Conservation (phyloP, 2,329 filamentous ascomycete genomes). For the Pseudodiploospora longispora region DNA sequence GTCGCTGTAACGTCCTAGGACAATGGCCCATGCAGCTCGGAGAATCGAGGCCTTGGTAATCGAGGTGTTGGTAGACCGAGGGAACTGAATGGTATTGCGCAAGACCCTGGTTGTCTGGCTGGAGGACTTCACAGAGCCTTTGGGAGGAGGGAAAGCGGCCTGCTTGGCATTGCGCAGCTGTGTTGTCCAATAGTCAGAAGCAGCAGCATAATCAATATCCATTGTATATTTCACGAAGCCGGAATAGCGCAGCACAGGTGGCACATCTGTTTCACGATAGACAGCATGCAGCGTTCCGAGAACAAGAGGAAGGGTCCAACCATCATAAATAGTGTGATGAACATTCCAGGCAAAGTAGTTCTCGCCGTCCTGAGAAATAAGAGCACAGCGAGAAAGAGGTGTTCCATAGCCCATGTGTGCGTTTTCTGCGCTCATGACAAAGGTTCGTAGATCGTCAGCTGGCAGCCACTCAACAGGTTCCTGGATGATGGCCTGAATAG, state of each 20-base stretch:
- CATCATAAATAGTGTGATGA: conserved; percentile 13
- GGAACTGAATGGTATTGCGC: neutral
- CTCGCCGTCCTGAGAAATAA: neutral
- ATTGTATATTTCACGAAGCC: conserved; percentile 18
- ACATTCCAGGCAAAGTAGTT: conserved; percentile 7
- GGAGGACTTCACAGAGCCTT: neutral
- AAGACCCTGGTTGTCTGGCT: conserved; percentile 3
- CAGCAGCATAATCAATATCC: conserved; percentile 14
- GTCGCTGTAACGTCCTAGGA: conserved; percentile 27
- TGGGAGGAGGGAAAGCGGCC: conserved; percentile 9
- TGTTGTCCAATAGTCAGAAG: conserved; percentile 7
- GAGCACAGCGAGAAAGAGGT: conserved; percentile 1
- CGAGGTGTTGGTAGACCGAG: conserved; percentile 4
- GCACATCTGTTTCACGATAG: neutral
- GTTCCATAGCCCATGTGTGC: neutral
- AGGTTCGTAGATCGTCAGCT: neutral
- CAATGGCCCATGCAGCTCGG: conserved; percentile 21
- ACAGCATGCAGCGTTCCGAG: too few relatives aligned
- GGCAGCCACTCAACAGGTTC: neutral
- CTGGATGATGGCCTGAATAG: conserved; percentile 4
- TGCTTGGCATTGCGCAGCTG: conserved; percentile 6
- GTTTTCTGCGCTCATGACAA: neutral
- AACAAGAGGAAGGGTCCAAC: conserved; percentile 1
- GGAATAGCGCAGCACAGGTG: conserved; percentile 2
- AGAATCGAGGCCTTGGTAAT: conserved; percentile 15